A percentile compares a stretch with the other conserved stretches of the same genome.
Evolutionary conservation across 108 stramenopile genomes (phyloP).

Genomic region (Schizochytrium sp.): DNA sequence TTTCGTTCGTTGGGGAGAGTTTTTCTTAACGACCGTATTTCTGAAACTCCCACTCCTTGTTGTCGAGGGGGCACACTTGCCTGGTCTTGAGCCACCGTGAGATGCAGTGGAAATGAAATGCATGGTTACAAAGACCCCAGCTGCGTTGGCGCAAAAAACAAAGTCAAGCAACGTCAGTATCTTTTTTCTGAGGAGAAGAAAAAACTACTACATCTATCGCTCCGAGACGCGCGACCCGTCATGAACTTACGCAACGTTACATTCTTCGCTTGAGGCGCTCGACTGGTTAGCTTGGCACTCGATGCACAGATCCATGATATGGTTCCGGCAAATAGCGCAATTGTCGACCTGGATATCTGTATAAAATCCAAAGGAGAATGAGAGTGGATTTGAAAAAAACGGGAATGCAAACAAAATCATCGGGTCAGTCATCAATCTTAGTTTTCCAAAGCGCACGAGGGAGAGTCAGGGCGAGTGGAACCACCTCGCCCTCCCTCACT

Average conservation of each 20-base stretch:
- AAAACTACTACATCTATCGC: too few species aligned
- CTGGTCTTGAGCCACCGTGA: conserved; percentile 10
- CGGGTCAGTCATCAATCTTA: too few species aligned
- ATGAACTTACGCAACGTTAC: background rate
- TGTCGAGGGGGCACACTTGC: background rate
- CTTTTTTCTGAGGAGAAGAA: too few species aligned
- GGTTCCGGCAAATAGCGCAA: background rate
- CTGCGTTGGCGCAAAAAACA: background rate
- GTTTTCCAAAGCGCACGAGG: too few species aligned
- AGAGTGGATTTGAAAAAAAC: too few species aligned
- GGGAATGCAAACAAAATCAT: too few species aligned
- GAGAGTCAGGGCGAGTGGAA: too few species aligned
- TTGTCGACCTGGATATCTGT: conserved; percentile 21
- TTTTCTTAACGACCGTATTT: background rate
- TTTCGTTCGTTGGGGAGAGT: background rate
- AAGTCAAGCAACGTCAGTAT: too few species aligned
- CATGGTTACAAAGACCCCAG: conserved; percentile 6
- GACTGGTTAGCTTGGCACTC: conserved; percentile 12
- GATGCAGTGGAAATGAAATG: conserved; percentile 7
- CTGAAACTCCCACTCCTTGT: conserved; percentile 1
- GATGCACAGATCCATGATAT: conserved; percentile 17
- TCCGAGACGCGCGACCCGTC: background rate
- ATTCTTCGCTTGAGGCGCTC: conserved; percentile 8
- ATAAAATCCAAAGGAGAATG: background rate
- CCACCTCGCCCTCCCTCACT: too few species aligned